Evolutionary conservation across 352 stramenopile genomes (phyloP).

Genomic region (Phytophthora capsici): DNA sequence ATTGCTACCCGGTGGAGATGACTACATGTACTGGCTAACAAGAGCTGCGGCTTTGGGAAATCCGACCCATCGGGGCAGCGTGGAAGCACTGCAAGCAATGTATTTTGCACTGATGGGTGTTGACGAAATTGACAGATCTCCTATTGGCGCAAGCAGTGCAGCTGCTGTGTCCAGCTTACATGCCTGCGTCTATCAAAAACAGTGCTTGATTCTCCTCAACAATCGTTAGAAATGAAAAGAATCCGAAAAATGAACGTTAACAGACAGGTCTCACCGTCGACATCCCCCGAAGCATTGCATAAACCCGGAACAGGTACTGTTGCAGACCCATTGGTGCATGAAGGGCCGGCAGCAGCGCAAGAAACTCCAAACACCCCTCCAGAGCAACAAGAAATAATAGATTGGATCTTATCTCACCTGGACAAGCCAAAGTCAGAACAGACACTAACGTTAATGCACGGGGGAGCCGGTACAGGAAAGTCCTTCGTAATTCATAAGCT

Average conservation of each 20-base stretch:
- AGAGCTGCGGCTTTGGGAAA: not conserved
- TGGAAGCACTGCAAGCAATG: not conserved
- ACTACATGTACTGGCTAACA: not conserved
- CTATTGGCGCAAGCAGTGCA: too few species aligned
- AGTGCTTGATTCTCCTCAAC: too few species aligned
- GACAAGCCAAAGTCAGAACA: not conserved
- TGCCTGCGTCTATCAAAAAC: too few species aligned
- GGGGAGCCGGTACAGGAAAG: too few species aligned
- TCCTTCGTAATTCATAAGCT: slow-evolving; percentile 1
- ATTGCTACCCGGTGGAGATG: not conserved
- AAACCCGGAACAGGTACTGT: too few species aligned
- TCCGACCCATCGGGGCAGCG: not conserved
- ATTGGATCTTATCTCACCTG: not conserved
- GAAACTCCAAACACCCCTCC: not conserved
- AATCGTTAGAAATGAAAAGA: too few species aligned
- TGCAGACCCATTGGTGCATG: not conserved
- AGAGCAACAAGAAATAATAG: not conserved
- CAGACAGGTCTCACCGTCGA: too few species aligned
- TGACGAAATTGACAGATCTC: too few species aligned
- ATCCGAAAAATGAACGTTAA: too few species aligned
- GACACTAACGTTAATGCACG: slow-evolving; percentile 3
- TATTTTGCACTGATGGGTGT: not conserved
- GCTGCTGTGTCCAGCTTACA: too few species aligned
- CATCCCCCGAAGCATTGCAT: too few species aligned
- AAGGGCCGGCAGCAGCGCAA: too few species aligned